Base-by-base conservation (phyloP, 2,329 filamentous ascomycete genomes). In the Pseudogymnoascus verrucosus region DNA sequence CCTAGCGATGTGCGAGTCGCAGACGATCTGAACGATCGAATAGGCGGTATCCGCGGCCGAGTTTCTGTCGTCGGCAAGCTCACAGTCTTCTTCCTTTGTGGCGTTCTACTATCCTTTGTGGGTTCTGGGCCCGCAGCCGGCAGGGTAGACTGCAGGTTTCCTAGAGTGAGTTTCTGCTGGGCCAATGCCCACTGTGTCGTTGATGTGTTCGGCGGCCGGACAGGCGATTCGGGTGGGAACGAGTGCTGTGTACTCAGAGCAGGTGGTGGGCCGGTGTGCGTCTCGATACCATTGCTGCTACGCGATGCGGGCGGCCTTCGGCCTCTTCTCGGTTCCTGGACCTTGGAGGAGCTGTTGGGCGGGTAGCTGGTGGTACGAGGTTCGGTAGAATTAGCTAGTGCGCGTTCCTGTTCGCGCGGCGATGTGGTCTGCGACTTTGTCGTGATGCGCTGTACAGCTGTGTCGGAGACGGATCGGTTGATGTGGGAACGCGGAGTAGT, bases 201-300 rank as follows among this genome's bases (percentile, higher is more conserved):
- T 31, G 60, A 62, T 11, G 26, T 62, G 60, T 42, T 62, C 11
- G 60, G 37, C 19, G 39, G 34, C 36, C 60, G 31, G n/a, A 31
- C 19, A 62, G 60, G 60, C 37, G 37, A 39, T 47, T 31, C 60
- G 28, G 60, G 23, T 16, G 47, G 19, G 42, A 42, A 39, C 11
- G 37, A 42, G 16, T 31, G 61, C 4, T 63, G 61, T 23, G 62
- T 61, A 37, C 62, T 63, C 54, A 63, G 36, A 39, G 62, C 62
- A 40, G 62, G 62, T 39, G 54, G 54, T 21, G 62, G 62, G 21
- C 54, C 54, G 10, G 54, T 61, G 34, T 36, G n/a, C n/a, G 62
- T 63, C 28, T 63, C 62, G 11, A 61, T 63, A 39, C 62, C 62
- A 63, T 63, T 63, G 62, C 47, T 63, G 54, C 54, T 63, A 54